A percentile compares a stretch with the other conserved stretches of the same genome.
Conservation (phyloP, 305 asterid species). For the Fraxinus baroniana region DNA sequence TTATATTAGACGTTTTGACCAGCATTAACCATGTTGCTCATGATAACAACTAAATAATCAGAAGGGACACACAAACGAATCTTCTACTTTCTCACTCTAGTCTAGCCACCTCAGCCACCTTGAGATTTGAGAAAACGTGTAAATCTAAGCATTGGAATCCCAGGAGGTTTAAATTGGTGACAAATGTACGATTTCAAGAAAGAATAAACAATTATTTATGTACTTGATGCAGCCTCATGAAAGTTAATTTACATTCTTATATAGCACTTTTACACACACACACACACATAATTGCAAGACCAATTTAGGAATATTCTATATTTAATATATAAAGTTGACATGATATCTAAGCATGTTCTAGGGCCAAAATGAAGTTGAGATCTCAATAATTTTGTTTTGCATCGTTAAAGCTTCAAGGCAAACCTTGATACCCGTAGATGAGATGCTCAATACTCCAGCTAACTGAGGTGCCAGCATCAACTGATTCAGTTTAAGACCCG, state of each 20-base stretch:
- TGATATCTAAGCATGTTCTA: not conserved
- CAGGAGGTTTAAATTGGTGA: not conserved
- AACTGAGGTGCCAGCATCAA: conserved; percentile 97
- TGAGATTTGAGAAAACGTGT: not conserved
- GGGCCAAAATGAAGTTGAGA: conserved; percentile 20
- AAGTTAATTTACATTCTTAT: not conserved
- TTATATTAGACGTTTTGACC: conserved; percentile 11
- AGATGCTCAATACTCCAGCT: conserved; percentile 79
- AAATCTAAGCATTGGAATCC: not conserved
- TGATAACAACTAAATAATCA: conserved; percentile 2
- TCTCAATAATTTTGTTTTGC: not conserved
- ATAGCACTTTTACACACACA: not conserved
- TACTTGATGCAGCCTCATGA: not conserved
- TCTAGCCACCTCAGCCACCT: conserved; percentile 19
- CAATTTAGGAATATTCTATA: not conserved
- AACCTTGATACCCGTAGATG: conserved; percentile 78
- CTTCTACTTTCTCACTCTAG: conserved; percentile 3
- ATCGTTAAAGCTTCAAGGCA: conserved; percentile 23
- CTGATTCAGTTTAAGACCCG: conserved; percentile 95
- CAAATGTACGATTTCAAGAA: not conserved
- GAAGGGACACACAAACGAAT: not conserved
- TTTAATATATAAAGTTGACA: not conserved
- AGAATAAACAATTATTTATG: not conserved
- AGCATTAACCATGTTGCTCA: not conserved
- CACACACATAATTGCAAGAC: not conserved